Percentiles rank a stretch among this genome's conserved stretches.
Evolutionary conservation across 1,284 basidiomycete species (phyloP).

Genomic region (Trichosporon ovoides): DNA sequence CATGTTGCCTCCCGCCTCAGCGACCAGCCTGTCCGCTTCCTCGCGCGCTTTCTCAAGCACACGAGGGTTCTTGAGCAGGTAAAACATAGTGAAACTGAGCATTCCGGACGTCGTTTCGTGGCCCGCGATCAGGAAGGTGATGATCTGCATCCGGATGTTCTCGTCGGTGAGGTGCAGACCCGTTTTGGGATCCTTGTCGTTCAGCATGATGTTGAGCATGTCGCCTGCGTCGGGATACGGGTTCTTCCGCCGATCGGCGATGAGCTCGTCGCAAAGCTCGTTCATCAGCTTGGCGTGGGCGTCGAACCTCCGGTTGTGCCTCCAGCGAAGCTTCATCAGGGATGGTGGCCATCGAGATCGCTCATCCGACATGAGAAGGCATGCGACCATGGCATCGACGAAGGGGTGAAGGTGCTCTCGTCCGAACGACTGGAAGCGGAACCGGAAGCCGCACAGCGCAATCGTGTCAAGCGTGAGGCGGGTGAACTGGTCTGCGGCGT

Average conservation of each 20-base stretch:
- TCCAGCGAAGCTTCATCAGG: conserved; percentile 48
- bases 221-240: conserved; percentile 41
- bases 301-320: conserved; percentile 48
- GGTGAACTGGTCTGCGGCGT: neutral
- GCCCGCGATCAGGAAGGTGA: conserved; percentile 77
- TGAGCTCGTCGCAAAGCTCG: conserved; percentile 4
- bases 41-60: conserved; percentile 59
- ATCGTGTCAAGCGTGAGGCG: conserved; percentile 8
- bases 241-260: neutral
- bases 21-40: conserved; percentile 55
- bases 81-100: conserved; percentile 75
- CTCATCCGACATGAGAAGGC: conserved; percentile 48
- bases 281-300: conserved; percentile 43
- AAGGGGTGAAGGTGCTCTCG: conserved; percentile 49
- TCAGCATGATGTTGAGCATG: conserved; percentile 52
- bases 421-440: conserved; percentile 40
- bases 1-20: conserved; percentile 14
- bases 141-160: conserved; percentile 49
- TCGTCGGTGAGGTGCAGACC: conserved; percentile 74
- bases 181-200: conserved; percentile 52
- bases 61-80: conserved; percentile 63
- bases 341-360: conserved; percentile 49
- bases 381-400: conserved; percentile 49
- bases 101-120: conserved; percentile 60
- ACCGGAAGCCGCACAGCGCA: conserved; percentile 44